phyloP scores from a whole-genome alignment of 768 basidiomycete genomes.

The Naganishia kalamii region DNA sequence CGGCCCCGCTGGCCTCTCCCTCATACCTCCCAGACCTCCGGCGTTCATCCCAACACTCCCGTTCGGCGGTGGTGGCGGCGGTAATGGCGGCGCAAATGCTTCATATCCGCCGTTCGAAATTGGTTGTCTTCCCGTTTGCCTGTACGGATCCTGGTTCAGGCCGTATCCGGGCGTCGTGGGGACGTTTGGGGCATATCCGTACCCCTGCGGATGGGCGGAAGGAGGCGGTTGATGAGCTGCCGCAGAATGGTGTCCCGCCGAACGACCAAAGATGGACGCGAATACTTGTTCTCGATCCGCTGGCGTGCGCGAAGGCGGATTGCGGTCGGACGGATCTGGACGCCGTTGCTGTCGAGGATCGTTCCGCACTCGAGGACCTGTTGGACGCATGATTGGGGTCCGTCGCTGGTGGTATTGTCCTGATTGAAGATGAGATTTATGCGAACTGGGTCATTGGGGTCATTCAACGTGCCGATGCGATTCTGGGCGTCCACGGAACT shows the following conservation, averaged over 20 bases:
- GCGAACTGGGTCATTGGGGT: not conserved
- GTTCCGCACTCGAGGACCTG: constrained; percentile 10
- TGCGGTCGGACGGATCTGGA: not conserved
- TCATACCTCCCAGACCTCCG: not conserved
- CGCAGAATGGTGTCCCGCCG: constrained; percentile 41
- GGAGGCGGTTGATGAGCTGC: constrained; percentile 9
- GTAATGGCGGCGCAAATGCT: constrained; percentile 35
- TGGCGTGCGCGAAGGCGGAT: not conserved
- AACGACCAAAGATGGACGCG: constrained; percentile 45
- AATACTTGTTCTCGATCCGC: constrained; percentile 41
- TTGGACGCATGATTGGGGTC: not conserved
- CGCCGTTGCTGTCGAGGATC: constrained; percentile 13
- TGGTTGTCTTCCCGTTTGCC: not conserved
- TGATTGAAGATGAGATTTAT: not conserved
- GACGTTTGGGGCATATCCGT: not conserved
- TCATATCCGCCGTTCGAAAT: constrained; percentile 38
- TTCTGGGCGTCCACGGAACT: no score
- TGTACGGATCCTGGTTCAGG: not conserved
- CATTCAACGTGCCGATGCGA: no score
- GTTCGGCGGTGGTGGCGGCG: constrained; percentile 15
- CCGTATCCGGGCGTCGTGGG: not conserved
- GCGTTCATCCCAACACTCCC: not conserved
- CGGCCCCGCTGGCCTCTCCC: not conserved
- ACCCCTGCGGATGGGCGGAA: not conserved
- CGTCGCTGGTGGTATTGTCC: not conserved